Base-by-base conservation (phyloP, 202 grass and related monocot species). In the Eragrostis tef region DNA sequence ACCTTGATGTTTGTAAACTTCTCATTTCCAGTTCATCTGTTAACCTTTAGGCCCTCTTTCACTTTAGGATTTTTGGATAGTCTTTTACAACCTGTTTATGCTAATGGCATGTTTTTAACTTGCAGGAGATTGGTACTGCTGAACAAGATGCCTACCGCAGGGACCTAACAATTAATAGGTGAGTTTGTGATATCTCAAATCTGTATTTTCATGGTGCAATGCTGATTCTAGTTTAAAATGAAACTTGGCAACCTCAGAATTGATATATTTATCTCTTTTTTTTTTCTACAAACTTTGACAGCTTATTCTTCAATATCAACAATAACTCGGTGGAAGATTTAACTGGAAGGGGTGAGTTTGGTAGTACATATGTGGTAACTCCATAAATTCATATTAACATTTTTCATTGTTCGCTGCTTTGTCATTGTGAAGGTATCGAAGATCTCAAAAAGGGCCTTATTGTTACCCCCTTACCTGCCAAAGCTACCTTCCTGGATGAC, bases 131-230 rank as follows among this genome's bases (percentile, higher is more conserved):
- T 79, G 95, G 95, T 59, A 93, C 92, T 58, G 87, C 95, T 77
- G 59, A 91, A 87, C 92, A 91, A 77, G 95, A 98, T 93, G 95
- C 95, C 74, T 88, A 79, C 54, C 80, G 95, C 70, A 91, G 95
- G 80, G 95, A 98, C 83, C 78, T 98, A 62, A 98, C 95, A 67
- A 98, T 98, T 64, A 98, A 98, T 82, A 98, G 95, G 95, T 69
- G 9, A 77, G 19, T 19, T 70, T 49, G 7, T 47, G 44, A 31
- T 78, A 66, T 61, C 26, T 57, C 13, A 29, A 80, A 57, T 9
- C 25, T 22, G 50, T 76, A 39, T 53, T 87, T 74, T 53, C 29
- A 70, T 49, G 34, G 24, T 58, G 24, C 39, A 51, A 71, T 73
- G 26, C 66, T 84, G 12, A 83, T 76, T 12, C 26, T 67, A 72